Evolutionary conservation across 495 filamentous ascomycete species (phyloP).

Genomic region (Penicillium longicatenatum): DNA sequence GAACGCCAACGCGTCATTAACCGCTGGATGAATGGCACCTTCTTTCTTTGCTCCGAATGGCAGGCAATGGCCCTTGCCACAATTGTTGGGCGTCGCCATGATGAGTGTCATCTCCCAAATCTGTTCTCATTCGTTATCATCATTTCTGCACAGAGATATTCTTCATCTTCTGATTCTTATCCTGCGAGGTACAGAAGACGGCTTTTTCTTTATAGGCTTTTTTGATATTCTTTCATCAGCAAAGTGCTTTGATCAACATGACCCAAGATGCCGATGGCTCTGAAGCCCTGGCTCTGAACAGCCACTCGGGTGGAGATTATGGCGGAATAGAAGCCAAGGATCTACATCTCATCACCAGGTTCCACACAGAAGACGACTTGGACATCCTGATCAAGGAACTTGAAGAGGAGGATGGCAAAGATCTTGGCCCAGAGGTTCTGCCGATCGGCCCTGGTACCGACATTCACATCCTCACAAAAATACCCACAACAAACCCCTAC

Average conservation of each 20-base stretch:
- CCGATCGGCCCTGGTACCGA: conserved; percentile 31
- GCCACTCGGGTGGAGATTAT: background rate
- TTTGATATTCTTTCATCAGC: background rate
- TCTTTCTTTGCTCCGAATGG: background rate
- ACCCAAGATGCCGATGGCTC: background rate
- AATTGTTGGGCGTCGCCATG: background rate
- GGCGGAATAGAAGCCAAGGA: background rate
- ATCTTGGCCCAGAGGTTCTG: conserved; percentile 57
- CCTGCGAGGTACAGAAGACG: background rate
- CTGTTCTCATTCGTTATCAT: background rate
- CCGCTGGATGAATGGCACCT: background rate
- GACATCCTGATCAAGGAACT: conserved; percentile 82
- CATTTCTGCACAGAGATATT: background rate
- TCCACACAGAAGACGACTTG: conserved; percentile 62
- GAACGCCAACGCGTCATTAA: background rate
- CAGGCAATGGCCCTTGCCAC: background rate
- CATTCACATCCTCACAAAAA: conserved; percentile 61
- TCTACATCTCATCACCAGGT: background rate
- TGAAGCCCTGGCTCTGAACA: background rate
- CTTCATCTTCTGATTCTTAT: background rate
- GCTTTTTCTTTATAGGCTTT: background rate
- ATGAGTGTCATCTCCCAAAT: background rate
- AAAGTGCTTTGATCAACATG: background rate
- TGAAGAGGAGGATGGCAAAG: conserved; percentile 72
- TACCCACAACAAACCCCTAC: conserved; percentile 70